phyloP scores from a whole-genome alignment of 345 rosid species.

The Psidium friedrichsthalianum region DNA sequence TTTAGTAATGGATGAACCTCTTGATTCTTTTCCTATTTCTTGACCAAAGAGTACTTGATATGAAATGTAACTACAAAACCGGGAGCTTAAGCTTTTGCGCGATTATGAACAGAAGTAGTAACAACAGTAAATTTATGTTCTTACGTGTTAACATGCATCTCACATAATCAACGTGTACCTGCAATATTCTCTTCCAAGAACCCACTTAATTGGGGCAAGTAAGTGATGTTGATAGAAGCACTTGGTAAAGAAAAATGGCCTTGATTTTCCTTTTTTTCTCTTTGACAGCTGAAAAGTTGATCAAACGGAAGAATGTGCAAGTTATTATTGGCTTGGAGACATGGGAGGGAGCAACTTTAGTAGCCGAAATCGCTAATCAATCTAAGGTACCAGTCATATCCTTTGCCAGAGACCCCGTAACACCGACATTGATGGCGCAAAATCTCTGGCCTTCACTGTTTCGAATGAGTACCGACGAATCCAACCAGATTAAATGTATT shows the following conservation, averaged over 20 bases:
- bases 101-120: too few relatives aligned
- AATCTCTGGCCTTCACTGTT: slow-evolving; percentile 6
- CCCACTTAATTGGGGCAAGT: not conserved
- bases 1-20: too few relatives aligned
- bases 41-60: too few relatives aligned
- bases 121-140: not conserved
- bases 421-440: slow-evolving; percentile 22
- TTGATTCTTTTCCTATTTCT: too few relatives aligned
- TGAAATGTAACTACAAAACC: too few relatives aligned
- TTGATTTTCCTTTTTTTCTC: not conserved
- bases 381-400: slow-evolving; percentile 35
- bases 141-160: not conserved
- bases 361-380: slow-evolving; percentile 23
- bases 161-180: not conserved
- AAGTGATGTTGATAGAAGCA: not conserved
- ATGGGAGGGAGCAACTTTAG: slow-evolving; percentile 38
- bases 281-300: slow-evolving; percentile 22
- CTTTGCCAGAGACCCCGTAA: slow-evolving; percentile 18
- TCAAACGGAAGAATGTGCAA: slow-evolving; percentile 19
- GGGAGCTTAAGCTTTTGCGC: too few relatives aligned
- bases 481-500: slow-evolving; percentile 23
- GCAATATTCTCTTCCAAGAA: not conserved
- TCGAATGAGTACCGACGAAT: slow-evolving; percentile 17
- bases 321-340: slow-evolving; percentile 36
- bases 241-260: not conserved